Evolutionary conservation across 176 grass and related monocot genomes (phyloP).

Genomic region (Saccharum spontaneum): DNA sequence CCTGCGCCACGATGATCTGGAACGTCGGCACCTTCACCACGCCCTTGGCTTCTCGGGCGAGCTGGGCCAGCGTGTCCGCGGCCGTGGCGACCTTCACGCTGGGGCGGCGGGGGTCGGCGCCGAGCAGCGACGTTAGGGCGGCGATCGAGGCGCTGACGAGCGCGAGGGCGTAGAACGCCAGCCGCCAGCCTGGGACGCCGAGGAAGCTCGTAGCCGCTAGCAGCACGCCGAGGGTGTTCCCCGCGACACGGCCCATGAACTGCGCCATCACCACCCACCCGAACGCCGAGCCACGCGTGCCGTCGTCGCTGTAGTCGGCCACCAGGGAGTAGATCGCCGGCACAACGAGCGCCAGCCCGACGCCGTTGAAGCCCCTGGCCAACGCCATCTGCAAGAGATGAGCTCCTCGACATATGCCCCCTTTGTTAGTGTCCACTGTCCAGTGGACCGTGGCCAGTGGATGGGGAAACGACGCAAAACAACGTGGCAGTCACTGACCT

Average conservation of each 20-base stretch:
- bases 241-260: conserved; percentile 20
- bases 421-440: no score
- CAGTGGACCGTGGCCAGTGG: background rate
- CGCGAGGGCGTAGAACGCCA: conserved; percentile 47
- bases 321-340: conserved; percentile 51
- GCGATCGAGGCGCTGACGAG: conserved; percentile 34
- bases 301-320: conserved; percentile 55
- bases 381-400: conserved; percentile 48
- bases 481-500: conserved; percentile 22
- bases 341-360: conserved; percentile 48
- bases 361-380: conserved; percentile 54
- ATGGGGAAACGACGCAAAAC: no score
- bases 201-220: conserved; percentile 48
- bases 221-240: conserved; percentile 33
- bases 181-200: conserved; percentile 55
- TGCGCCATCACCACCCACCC: conserved; percentile 47
- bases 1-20: conserved; percentile 52
- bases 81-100: background rate
- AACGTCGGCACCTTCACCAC: conserved; percentile 43
- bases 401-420: no score
- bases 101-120: conserved; percentile 27
- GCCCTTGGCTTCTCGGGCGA: conserved; percentile 32
- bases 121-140: conserved; percentile 34
- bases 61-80: background rate
- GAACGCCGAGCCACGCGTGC: conserved; percentile 45